Evolutionary conservation across 2,329 filamentous ascomycete species (phyloP).

Genomic region (Scedosporium aurantiacum): DNA sequence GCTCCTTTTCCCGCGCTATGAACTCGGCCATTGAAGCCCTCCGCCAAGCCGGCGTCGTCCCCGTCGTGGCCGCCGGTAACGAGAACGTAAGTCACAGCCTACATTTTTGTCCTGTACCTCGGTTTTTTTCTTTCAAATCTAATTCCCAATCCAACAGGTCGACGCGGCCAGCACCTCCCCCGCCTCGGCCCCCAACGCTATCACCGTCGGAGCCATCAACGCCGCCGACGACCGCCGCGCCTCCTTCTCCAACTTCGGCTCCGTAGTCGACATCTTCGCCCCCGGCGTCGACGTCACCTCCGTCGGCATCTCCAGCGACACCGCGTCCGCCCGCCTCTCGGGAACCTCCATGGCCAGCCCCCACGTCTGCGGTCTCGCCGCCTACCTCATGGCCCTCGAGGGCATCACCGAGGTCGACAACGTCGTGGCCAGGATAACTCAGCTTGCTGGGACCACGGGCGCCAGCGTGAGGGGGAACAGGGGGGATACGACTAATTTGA

Average conservation of each 20-base stretch:
- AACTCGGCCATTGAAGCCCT: conserved; percentile 44
- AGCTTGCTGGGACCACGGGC: conserved; percentile 36
- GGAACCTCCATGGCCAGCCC: conserved; percentile 57
- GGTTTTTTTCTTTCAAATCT: neutral
- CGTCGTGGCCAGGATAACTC: conserved; percentile 38
- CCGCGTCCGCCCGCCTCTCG: conserved; percentile 31
- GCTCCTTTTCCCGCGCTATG: conserved; percentile 34
- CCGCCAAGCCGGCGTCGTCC: conserved; percentile 38
- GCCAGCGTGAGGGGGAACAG: conserved; percentile 31
- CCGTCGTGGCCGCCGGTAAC: conserved; percentile 51
- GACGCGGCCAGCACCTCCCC: conserved; percentile 41
- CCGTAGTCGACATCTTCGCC: conserved; percentile 41
- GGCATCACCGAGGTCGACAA: conserved; percentile 30
- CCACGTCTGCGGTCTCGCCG: conserved; percentile 56
- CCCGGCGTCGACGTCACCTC: conserved; percentile 44
- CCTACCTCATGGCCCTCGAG: conserved; percentile 53
- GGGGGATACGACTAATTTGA: conserved; percentile 35
- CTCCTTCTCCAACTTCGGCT: conserved; percentile 48
- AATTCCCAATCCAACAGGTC: conserved; percentile 16
- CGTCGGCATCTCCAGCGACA: conserved; percentile 39
- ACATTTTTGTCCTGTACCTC: neutral
- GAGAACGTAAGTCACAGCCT: conserved; percentile 26
- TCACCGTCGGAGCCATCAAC: conserved; percentile 50
- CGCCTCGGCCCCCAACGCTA: conserved; percentile 42
- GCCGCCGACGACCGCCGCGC: conserved; percentile 36